phyloP scores from a whole-genome alignment of 805 yeast genomes.

The Wickerhamiella alocasiicola region DNA sequence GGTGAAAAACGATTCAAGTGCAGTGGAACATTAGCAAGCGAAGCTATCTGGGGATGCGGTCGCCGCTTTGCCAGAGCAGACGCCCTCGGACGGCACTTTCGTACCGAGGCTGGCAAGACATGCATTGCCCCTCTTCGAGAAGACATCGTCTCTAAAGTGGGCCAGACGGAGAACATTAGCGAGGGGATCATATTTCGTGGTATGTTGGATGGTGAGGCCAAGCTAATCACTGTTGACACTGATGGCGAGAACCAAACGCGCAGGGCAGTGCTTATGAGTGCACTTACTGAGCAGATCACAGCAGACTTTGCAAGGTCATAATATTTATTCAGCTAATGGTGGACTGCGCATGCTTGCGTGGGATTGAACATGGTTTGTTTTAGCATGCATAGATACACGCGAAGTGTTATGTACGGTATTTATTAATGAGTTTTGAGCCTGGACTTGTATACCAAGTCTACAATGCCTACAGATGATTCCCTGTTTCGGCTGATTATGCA shows the following conservation, averaged over 20 bases:
- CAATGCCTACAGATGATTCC: no score
- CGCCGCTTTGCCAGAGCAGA: constrained; percentile 64
- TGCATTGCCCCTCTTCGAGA: constrained; percentile 56
- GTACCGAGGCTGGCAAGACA: constrained; percentile 61
- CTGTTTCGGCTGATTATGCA: no score
- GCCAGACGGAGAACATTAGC: constrained; percentile 15
- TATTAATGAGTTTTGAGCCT: no score
- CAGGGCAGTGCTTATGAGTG: constrained; percentile 21
- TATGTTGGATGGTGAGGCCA: constrained; percentile 15
- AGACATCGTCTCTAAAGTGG: constrained; percentile 28
- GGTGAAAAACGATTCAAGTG: constrained; percentile 62
- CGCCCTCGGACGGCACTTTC: constrained; percentile 62
- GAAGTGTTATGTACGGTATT: no score
- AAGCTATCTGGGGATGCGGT: constrained; percentile 60
- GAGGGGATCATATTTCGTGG: constrained; percentile 21
- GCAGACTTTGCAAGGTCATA: no score
- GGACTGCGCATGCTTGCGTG: no score
- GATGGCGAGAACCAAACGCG: constrained; percentile 21
- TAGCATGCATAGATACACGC: no score
- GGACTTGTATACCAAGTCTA: no score
- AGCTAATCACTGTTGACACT: constrained; percentile 13
- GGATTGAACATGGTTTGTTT: no score
- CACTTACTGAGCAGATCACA: constrained; percentile 19
- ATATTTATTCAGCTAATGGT: no score
- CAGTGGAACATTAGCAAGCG: constrained; percentile 46